Base-by-base conservation (phyloP, 2,329 filamentous ascomycete species). In the Bipolaris bicolor region DNA sequence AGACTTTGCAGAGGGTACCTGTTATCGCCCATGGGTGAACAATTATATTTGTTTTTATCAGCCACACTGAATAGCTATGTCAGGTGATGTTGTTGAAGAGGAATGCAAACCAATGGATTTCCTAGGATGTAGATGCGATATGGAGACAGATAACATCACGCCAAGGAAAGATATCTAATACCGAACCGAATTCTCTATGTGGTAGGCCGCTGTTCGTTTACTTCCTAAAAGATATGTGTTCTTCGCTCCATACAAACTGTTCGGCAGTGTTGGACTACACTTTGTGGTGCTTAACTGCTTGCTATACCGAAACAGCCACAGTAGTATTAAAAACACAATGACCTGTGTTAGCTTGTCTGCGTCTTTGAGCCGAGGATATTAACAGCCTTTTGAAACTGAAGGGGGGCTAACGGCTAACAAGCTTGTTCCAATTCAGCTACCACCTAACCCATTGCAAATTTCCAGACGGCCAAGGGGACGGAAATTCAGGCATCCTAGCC, bases 11-110 rank as follows among this genome's bases (percentile, higher is more conserved):
- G 33, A 33, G 36, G 39, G 40, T 44, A 34, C 7, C 20, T 49
- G 34, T 29, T 49, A 49, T 49, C 34, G 37, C 49, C 31, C 34
- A 53, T 47, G 54, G 54, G 49, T 52, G 39, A 36, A 41, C 49
- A 52, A 57, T 57, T 48, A 44, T 40, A 52, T 47, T 53, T 57
- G 16, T 54, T 54, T 51, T 18, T 22, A 49, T 29, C 13, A 49
- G 34, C 46, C 46, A 31, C 18, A 9, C 34, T 18, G 39, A 36
- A 22, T 22, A 29, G 49, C 29, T 34, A 34, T 37, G 29, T 36
- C 7, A 43, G 39, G 49, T 51, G 39, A 51, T 44, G 39, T 51
- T 39, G 13, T 43, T 13, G 9, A 49, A 39, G 33, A 37, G 13
- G 34, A 39, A 49, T 7, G 34, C 24, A 22, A 22, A 18, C 18